Evolutionary conservation across 179 eudicot species (phyloP).

Genomic region (Sideroxylon spinosum): DNA sequence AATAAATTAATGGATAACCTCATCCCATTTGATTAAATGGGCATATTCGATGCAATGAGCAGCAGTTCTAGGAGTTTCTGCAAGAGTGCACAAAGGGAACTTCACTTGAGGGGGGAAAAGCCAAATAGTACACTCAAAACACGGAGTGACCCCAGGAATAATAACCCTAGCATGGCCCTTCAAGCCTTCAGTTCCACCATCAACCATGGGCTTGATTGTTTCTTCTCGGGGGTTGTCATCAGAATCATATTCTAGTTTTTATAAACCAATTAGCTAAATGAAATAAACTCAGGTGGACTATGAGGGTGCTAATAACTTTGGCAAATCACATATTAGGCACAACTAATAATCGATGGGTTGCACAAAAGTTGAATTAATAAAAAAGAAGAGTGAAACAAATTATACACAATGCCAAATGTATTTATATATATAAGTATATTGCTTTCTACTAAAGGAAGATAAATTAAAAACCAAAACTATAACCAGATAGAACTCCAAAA

Average conservation of each 20-base stretch:
- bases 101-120: conserved; percentile 99
- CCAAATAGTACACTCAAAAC: conserved; percentile 98
- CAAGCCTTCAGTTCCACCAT: conserved; percentile 99
- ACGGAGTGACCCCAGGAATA: conserved; percentile 90
- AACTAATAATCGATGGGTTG: neutral
- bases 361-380: neutral
- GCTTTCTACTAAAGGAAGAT: neutral
- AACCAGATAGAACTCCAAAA: neutral
- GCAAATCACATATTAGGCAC: neutral
- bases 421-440: neutral
- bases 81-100: conserved; percentile 93
- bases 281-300: neutral
- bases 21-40: conserved; percentile 94
- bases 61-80: conserved; percentile 97
- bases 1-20: conserved; percentile 37
- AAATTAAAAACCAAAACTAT: neutral
- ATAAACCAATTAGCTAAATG: neutral
- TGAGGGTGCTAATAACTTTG: neutral
- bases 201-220: conserved; percentile 94
- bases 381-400: neutral
- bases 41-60: conserved; percentile 99
- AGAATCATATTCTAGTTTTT: conserved; percentile 62
- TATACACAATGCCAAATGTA: neutral
- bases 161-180: conserved; percentile 96
- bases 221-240: conserved; percentile 71